Evolutionary conservation across 2,329 filamentous ascomycete species (phyloP).

Genomic region (Trichoderma atroviride): DNA sequence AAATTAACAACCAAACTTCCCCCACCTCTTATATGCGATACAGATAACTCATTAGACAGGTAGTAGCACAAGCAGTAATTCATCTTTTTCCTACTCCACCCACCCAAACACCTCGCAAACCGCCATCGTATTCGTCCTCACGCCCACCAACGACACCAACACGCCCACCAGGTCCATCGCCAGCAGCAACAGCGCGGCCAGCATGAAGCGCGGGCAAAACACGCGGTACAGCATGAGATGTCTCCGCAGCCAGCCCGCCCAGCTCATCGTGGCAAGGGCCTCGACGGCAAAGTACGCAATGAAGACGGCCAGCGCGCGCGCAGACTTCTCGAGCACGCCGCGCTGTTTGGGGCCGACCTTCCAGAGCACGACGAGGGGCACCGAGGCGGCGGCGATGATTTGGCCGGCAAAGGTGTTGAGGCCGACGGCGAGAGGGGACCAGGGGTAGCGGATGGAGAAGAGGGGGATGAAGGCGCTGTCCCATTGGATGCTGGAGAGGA

Average conservation of each 20-base stretch:
- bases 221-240: conserved; percentile 97
- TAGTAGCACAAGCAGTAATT: not conserved
- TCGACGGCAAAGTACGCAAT: conserved; percentile 81
- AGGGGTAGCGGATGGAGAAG: conserved; percentile 81
- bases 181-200: conserved; percentile 70
- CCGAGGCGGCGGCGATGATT: conserved; percentile 76
- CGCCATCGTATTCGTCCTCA: conserved; percentile 75
- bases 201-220: conserved; percentile 89
- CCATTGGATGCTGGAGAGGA: conserved; percentile 88
- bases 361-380: conserved; percentile 85
- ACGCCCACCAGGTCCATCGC: conserved; percentile 77
- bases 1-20: not conserved
- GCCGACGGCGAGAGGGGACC: conserved; percentile 77
- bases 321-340: conserved; percentile 69
- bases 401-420: conserved; percentile 90
- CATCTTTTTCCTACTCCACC: conserved; percentile 48
- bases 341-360: conserved; percentile 78
- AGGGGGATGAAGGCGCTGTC: conserved; percentile 92
- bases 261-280: conserved; percentile 82
- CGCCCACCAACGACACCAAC: conserved; percentile 70
- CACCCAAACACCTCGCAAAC: conserved; percentile 90
- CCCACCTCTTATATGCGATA: no score
- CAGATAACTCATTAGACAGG: not conserved
- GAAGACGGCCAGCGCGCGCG: conserved; percentile 73
- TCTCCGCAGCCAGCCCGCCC: conserved; percentile 82